Base-by-base conservation (phyloP, 768 basidiomycete species). In the Suillus cothurnatus region DNA sequence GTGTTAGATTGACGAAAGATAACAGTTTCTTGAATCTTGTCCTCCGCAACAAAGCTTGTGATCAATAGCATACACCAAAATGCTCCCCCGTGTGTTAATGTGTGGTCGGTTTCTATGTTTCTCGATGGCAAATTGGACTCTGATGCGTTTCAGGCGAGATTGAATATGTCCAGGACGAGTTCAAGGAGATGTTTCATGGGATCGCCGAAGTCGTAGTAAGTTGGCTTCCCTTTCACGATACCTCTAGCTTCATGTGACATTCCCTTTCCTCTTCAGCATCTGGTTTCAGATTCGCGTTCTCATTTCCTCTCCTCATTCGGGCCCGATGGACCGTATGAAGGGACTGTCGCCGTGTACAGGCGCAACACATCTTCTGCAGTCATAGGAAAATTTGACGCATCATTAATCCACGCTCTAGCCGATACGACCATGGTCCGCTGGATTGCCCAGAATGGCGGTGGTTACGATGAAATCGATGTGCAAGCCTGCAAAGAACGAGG, bases 391-490 rank as follows among this genome's bases (percentile, higher is more conserved):
- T 93, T 93, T 71, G 91, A 96, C 74, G 84, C 84, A 71, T 88
- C 88, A 67, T 80, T 96, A 64, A 84, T 96, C 68, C 75, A 82
- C 55, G 84, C 81, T 0, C 80, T 95, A 9, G 87, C 93, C 1
- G 66, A 61, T 23, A 80, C 79, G 28, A 67, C 79, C 1, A 81
- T 78, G 28, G 83, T 94, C 61, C 88, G 88, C 73, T 93, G 89
- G 88, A 91, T 95, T 71, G 90, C 88, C 7, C 93, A 94, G 76
- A 94, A 93, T 64, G 93, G 93, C 12, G 91, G 93, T 0, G 93
- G 94, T 0, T 95, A 95, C 71, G 93, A 95, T 74, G 86, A 88
- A 63, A 88, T 95, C 65, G 90, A 94, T 71, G 86, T 93, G 23
- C 78, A 79, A 28, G 89, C 88, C 2, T 88, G 88, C 75, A 91